Percentiles rank a stretch among this genome's conserved stretches.
Conservation (phyloP, 306 rosid genomes). For the Cotoneaster glaucophyllus region DNA sequence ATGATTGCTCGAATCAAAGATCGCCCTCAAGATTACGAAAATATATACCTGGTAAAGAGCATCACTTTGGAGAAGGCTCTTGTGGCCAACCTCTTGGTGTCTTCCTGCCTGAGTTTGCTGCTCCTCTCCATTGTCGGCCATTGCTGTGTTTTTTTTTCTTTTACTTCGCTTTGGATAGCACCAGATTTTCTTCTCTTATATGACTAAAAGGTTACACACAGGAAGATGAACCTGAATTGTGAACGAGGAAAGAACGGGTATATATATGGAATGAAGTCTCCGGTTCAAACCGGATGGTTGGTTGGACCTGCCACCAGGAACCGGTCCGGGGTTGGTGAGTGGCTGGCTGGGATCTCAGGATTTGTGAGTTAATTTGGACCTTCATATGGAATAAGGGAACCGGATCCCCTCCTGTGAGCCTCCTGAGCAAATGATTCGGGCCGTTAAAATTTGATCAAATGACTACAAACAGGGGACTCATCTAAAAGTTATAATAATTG, state of each 20-base stretch:
- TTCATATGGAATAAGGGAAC: too few relatives aligned
- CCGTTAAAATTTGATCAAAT: too few relatives aligned
- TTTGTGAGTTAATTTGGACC: too few relatives aligned
- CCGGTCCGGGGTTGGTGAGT: constrained; percentile 78
- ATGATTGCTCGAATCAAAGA: too few relatives aligned
- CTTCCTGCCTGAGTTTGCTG: constrained; percentile 49
- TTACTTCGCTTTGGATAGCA: not conserved
- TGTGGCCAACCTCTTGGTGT: constrained; percentile 98
- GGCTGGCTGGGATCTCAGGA: not conserved
- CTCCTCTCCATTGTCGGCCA: constrained; percentile 63
- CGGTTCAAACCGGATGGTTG: constrained; percentile 43
- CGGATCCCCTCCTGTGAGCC: too few relatives aligned
- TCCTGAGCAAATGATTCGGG: accelerated
- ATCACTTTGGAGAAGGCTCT: constrained; percentile 92
- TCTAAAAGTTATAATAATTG: too few relatives aligned
- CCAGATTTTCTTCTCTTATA: not conserved
- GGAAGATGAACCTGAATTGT: constrained; percentile 9
- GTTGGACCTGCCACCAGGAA: constrained; percentile 37
- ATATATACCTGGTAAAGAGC: constrained; percentile 74
- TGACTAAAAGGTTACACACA: not conserved
- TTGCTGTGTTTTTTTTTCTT: constrained; percentile 8
- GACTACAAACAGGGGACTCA: accelerated
- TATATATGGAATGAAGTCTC: constrained; percentile 19
- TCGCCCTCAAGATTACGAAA: too few relatives aligned
- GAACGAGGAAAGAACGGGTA: not conserved